Percentiles rank a stretch among this genome's conserved stretches.
Conservation (phyloP, 768 basidiomycete genomes). For the Rhizopogon rudus region DNA sequence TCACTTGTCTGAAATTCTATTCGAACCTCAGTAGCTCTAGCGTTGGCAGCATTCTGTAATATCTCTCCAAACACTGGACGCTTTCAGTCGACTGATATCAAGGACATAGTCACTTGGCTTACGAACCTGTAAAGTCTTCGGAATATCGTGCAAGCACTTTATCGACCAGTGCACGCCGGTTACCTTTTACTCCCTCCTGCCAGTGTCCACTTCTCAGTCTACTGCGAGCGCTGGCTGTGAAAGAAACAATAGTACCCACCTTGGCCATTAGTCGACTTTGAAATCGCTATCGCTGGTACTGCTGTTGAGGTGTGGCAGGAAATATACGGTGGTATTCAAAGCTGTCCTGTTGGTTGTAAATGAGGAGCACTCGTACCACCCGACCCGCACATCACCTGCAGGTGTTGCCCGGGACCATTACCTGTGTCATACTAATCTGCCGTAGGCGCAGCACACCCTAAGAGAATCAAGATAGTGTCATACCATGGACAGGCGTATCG, state of each 20-base stretch:
- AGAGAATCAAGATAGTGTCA: too few species aligned
- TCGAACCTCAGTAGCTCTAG: constrained; percentile 29
- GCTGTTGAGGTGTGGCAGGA: not conserved
- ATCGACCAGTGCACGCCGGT: constrained; percentile 11
- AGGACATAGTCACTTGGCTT: not conserved
- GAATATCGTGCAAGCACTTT: constrained; percentile 13
- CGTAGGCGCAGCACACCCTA: too few species aligned
- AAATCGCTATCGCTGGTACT: not conserved
- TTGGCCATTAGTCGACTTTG: not conserved
- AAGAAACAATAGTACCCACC: not conserved
- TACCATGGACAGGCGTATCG: too few species aligned
- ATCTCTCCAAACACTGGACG: constrained; percentile 45
- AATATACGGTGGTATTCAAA: too few species aligned
- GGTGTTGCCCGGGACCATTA: too few species aligned
- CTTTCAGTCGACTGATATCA: not conserved
- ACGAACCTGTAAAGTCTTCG: constrained; percentile 12
- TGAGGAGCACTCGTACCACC: too few species aligned
- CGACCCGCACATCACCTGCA: too few species aligned
- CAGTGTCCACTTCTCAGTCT: not conserved
- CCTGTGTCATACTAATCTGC: too few species aligned
- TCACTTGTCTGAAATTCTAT: constrained; percentile 30
- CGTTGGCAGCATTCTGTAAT: constrained; percentile 56
- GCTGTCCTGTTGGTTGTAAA: not conserved
- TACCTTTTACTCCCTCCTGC: constrained; percentile 5
- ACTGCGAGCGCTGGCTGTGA: not conserved